Percentiles rank a stretch among this genome's conserved stretches.
These are phyloP conservation scores for Trichothecium sympodiale DNA, from an alignment of 2,329 filamentous ascomycete genomes.

Conservation along the genomic window DNA sequence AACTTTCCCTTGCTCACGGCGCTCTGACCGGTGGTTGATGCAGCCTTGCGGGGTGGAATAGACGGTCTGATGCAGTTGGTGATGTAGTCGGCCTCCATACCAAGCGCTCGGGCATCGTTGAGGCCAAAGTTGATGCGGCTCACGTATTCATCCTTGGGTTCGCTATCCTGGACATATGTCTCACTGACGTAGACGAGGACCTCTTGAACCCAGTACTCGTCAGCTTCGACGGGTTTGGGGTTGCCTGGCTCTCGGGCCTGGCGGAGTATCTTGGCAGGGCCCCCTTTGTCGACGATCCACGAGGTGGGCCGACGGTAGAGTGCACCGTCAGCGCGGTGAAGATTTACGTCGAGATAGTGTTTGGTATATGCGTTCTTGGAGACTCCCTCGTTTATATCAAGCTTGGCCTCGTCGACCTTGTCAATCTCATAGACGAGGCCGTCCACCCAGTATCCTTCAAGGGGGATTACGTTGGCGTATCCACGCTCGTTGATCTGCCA, in stretches of 20 bases:
- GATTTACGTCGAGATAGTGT: constrained; percentile 17
- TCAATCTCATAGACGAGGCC: constrained; percentile 30
- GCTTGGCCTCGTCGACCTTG: constrained; percentile 22
- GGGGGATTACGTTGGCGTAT: constrained; percentile 29
- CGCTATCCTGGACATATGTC: constrained; percentile 18
- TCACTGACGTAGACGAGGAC: constrained; percentile 29
- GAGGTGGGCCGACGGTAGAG: constrained; percentile 24
- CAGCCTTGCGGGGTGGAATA: constrained; percentile 13
- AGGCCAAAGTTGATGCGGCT: constrained; percentile 26
- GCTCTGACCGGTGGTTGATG: constrained; percentile 7
- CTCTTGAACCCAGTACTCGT: constrained; percentile 15
- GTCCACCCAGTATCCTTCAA: constrained; percentile 23
- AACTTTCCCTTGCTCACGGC: constrained; percentile 3
- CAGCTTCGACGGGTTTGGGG: constrained; percentile 8
- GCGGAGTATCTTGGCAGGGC: constrained; percentile 16
- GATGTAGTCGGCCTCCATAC: constrained; percentile 23
- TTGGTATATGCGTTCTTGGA: constrained; percentile 26
- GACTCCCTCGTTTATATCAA: constrained; percentile 30
- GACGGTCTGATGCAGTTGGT: constrained; percentile 24
- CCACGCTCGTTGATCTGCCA: constrained; percentile 38
- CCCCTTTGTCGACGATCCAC: constrained; percentile 26
- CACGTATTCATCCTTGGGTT: constrained; percentile 27
- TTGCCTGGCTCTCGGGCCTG: constrained; percentile 9
- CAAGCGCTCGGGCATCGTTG: constrained; percentile 21
- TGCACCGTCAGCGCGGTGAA: constrained; percentile 18